phyloP scores from a whole-genome alignment of 148 eudicot species.

The Vaccinium macrocarpon region DNA sequence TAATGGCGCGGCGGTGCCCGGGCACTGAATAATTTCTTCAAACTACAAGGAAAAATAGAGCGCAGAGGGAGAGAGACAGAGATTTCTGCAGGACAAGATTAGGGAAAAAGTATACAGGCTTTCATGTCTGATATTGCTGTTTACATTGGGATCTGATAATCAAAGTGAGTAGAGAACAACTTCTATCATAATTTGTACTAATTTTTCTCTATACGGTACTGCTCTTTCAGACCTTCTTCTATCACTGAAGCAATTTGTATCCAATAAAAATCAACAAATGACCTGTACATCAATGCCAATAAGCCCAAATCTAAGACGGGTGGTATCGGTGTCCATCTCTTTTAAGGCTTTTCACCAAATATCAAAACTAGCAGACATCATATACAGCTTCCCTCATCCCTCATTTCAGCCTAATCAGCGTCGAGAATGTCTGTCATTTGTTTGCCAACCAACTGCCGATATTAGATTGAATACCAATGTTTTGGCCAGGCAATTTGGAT shows the following conservation, averaged over 20 bases:
- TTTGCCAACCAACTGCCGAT: not conserved
- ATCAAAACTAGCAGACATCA: not conserved
- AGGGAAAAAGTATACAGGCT: not conserved
- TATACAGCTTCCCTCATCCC: not conserved
- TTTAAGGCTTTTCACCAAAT: not conserved
- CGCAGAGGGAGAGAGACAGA: not conserved
- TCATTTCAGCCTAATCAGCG: not conserved
- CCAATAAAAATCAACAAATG: slow-evolving; percentile 28
- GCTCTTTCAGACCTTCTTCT: slow-evolving; percentile 19
- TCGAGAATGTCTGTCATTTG: not conserved
- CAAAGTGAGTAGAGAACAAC: not conserved
- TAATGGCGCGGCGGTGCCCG: too few species aligned
- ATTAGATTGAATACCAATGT: not conserved
- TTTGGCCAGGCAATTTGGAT: not conserved
- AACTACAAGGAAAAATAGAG: too few species aligned
- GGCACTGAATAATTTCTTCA: too few species aligned
- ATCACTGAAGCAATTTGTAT: slow-evolving; percentile 3
- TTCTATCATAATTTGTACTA: not conserved
- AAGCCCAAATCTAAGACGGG: not conserved
- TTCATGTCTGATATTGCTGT: slow-evolving; percentile 1
- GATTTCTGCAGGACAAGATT: not conserved
- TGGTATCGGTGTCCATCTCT: not conserved
- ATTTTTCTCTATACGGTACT: not conserved
- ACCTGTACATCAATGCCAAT: slow-evolving; percentile 31
- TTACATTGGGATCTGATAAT: not conserved